Base-by-base conservation (phyloP, 495 filamentous ascomycete species). In the Penicillium macrosclerotiorum region DNA sequence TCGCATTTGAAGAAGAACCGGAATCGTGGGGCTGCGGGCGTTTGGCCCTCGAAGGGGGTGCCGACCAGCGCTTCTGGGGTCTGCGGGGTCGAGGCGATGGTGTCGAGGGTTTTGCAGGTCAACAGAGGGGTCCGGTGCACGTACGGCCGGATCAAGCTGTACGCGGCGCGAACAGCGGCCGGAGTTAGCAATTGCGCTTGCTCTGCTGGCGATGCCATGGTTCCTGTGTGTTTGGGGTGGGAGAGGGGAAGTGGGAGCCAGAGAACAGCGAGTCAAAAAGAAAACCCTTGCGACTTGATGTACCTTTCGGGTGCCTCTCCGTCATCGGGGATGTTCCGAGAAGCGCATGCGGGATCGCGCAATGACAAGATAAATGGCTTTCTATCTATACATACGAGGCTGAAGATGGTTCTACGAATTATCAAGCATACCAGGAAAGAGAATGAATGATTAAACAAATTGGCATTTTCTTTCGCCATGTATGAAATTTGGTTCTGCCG, bases 1-100 rank as follows among this genome's bases (percentile, higher is more conserved):
- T 98, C 92, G 69, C 90, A 95, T 71, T 98, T 98, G 78, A 98
- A 95, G 68, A 86, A 91, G 49, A 98, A 76, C 5, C 79, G 76
- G 26, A 96, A 74, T 20, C 68, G 78, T 1, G 90, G 89, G 8
- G 55, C 65, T 8, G 82, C 81, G 1, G 86, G 79, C 8, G 55
- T 50, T 32, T 73, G 74, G 31, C 77, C 79, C 52, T 79, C 79
- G 64, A 74, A 84, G 50, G 64, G 62, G 2, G 83, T 84, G 14
- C 73, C 77, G n/a, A 57, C 47, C 0, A 86, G 68, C 1, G 75
- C 68, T 4, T 74, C 69, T 2, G 69, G 47, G 3, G 71, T 54
- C 52, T 84, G 84, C 4, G 86, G 82, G 20, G 82, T 83, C 4
- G 88, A 94, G 17, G 90, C 89, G 51, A 96, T 67, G 2, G 49